phyloP scores from a whole-genome alignment of 2,329 filamentous ascomycete genomes.

The Alternaria arborescens region DNA sequence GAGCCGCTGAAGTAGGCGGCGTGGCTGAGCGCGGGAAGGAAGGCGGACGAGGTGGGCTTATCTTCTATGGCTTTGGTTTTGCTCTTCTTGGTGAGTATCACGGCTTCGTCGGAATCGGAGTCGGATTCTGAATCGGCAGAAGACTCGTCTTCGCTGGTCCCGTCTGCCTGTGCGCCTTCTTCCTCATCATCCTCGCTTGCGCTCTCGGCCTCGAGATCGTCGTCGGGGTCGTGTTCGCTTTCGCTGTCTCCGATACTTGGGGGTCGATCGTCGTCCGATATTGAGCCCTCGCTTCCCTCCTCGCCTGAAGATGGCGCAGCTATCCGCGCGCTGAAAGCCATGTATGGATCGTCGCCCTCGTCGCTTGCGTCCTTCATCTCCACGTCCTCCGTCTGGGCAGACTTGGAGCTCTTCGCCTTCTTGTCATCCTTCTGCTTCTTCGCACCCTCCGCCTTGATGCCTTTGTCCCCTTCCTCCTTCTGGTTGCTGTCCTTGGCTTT shows the following conservation, averaged over 20 bases:
- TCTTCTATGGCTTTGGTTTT: conserved; percentile 26
- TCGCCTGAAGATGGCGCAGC: conserved; percentile 49
- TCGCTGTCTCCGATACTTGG: conserved; percentile 44
- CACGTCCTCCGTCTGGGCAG: conserved; percentile 23
- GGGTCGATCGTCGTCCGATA: conserved; percentile 40
- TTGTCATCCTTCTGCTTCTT: conserved; percentile 43
- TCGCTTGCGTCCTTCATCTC: conserved; percentile 38
- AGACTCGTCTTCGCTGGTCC: conserved; percentile 16
- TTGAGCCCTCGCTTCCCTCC: conserved; percentile 42
- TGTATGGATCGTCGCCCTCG: conserved; percentile 45
- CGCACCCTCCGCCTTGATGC: conserved; percentile 23
- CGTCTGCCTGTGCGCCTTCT: conserved; percentile 12
- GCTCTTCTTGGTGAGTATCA: conserved; percentile 22
- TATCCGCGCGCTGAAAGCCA: conserved; percentile 51
- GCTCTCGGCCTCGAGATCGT: conserved; percentile 29
- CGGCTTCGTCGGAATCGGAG: conserved; percentile 24
- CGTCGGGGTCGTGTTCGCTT: conserved; percentile 31
- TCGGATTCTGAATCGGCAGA: conserved; percentile 21
- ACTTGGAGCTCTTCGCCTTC: conserved; percentile 31
- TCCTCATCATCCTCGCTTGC: conserved; percentile 13
- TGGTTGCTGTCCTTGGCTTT: conserved; percentile 23
- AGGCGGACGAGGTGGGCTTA: conserved; percentile 61
- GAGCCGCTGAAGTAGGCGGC: conserved; percentile 82
- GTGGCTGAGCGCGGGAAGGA: conserved; percentile 77
- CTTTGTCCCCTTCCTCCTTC: conserved; percentile 20